Evolutionary conservation across 2,329 filamentous ascomycete genomes (phyloP).

Genomic region (Graphilbum fragrans): DNA sequence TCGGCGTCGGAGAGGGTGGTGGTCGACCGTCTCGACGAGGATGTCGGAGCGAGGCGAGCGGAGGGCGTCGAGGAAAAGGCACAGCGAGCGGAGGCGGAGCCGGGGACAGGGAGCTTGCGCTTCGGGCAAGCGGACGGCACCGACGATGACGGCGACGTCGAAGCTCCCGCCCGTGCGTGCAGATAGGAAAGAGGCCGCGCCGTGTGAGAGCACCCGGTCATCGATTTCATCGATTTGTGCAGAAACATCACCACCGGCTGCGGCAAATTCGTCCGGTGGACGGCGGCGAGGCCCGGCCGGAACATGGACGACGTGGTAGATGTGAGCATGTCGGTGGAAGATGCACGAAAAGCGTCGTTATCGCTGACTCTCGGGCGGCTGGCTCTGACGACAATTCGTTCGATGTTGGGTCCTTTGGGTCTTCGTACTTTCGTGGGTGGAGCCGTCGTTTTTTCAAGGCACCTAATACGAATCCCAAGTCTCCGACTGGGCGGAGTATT

Average conservation of each 20-base stretch:
- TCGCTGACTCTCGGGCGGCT: no score
- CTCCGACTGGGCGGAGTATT: background rate
- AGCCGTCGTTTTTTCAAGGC: background rate
- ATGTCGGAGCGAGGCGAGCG: background rate
- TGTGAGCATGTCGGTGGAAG: conserved; percentile 5
- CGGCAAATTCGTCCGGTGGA: background rate
- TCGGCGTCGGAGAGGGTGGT: conserved; percentile 6
- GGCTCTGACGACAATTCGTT: no score
- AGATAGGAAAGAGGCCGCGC: no score
- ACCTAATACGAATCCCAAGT: background rate
- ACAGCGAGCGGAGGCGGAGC: background rate
- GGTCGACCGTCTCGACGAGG: background rate
- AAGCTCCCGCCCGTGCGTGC: no score
- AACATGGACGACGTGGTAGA: conserved; percentile 6
- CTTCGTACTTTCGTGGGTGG: no score
- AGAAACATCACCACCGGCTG: background rate
- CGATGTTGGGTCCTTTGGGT: no score
- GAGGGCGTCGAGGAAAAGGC: background rate
- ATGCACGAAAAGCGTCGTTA: no score
- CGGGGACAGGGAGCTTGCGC: conserved; percentile 1
- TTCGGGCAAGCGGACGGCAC: background rate
- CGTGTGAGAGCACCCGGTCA: no score
- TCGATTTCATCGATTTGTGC: no score
- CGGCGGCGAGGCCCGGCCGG: conserved; percentile 2
- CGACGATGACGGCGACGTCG: background rate